phyloP scores from a whole-genome alignment of 768 basidiomycete genomes.

The Tylopilus rubrobrunneus region DNA sequence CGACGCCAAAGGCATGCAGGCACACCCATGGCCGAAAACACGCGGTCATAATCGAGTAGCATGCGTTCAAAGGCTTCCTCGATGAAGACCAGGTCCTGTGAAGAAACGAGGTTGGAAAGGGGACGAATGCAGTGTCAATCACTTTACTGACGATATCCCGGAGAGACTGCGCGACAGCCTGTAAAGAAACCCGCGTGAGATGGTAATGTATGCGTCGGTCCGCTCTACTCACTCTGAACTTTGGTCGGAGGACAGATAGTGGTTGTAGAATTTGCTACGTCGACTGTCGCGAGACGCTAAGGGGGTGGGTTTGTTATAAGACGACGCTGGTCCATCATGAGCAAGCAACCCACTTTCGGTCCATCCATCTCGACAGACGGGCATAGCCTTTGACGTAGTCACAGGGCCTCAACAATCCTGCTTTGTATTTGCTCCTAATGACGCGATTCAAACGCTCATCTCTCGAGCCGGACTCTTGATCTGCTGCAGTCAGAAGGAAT shows the following conservation, averaged over 20 bases:
- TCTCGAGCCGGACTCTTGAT: conserved; percentile 87
- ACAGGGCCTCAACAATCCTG: conserved; percentile 90
- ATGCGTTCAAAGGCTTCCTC: conserved; percentile 97
- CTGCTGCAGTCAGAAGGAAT: conserved; percentile 90
- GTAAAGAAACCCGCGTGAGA: conserved; percentile 2
- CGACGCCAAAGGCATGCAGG: conserved; percentile 96
- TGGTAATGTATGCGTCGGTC: neutral
- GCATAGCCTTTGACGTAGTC: conserved; percentile 97
- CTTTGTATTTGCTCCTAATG: conserved; percentile 95
- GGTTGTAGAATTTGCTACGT: conserved; percentile 91
- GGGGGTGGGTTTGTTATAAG: neutral
- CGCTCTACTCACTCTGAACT: conserved; percentile 61
- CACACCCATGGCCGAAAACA: conserved; percentile 93
- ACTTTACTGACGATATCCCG: conserved; percentile 61
- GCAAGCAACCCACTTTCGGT: conserved; percentile 61
- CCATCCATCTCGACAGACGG: conserved; percentile 91
- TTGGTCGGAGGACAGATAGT: conserved; percentile 77
- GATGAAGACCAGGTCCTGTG: conserved; percentile 89
- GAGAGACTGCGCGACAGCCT: conserved; percentile 82
- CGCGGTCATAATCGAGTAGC: conserved; percentile 92
- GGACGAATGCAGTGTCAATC: neutral
- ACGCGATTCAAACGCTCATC: conserved; percentile 88
- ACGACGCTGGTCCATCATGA: neutral
- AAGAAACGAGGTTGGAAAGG: neutral
- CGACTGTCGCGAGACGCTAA: conserved; percentile 83